Conservation (phyloP, 1,139 yeast species). For the Tardiomyces depauwii region DNA sequence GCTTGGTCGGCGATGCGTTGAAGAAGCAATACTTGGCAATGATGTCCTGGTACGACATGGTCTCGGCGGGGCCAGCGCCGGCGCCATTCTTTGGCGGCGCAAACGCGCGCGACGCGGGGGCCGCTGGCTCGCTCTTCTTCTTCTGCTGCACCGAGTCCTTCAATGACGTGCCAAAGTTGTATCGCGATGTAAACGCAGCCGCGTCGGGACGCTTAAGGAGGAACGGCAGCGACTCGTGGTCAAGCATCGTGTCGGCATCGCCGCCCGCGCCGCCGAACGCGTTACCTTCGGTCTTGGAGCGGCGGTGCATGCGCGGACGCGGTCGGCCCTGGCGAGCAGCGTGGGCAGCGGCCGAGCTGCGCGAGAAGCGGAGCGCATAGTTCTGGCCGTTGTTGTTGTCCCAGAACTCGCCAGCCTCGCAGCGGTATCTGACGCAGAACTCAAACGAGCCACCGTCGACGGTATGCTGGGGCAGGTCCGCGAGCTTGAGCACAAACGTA, state of each 20-base stretch:
- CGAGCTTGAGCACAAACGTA: conserved; percentile 33
- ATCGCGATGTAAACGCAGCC: conserved; percentile 22
- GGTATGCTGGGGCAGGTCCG: conserved; percentile 22
- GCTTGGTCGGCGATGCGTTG: neutral
- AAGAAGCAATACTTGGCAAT: conserved; percentile 61
- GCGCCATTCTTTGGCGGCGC: neutral
- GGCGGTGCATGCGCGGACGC: conserved; percentile 1
- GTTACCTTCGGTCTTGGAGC: conserved; percentile 5
- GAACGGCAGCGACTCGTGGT: conserved; percentile 3
- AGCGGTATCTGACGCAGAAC: conserved; percentile 50
- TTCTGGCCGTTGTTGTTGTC: conserved; percentile 58
- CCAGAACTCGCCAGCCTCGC: conserved; percentile 52
- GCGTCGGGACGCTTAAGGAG: conserved; percentile 7
- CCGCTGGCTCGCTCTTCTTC: neutral
- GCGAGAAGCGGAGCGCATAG: conserved; percentile 40
- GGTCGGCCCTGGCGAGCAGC: conserved; percentile 1
- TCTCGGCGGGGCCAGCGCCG: neutral
- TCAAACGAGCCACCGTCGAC: conserved; percentile 26
- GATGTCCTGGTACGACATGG: conserved; percentile 46
- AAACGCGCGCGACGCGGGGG: neutral
- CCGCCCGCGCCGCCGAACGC: conserved; percentile 8
- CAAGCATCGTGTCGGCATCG: neutral
- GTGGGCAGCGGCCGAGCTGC: conserved; percentile 4
- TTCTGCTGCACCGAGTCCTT: conserved; percentile 8
- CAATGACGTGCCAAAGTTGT: conserved; percentile 28